Evolutionary conservation across 768 basidiomycete genomes (phyloP).

Genomic region (Leccinum boreale): DNA sequence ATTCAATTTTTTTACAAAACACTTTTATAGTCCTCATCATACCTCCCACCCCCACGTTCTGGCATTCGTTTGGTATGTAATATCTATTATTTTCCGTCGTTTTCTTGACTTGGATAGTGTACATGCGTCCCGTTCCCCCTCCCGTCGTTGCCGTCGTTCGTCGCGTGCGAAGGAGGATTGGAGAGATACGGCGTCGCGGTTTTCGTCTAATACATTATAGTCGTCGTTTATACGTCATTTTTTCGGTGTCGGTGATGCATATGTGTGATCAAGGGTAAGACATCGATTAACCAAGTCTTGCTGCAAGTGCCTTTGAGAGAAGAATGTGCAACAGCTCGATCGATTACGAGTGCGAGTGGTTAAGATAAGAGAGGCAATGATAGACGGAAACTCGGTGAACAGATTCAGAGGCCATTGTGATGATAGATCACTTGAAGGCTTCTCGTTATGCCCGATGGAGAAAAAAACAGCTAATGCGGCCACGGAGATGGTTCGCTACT

Average conservation of each 20-base stretch:
- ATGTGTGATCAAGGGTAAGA: not conserved
- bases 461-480: not conserved
- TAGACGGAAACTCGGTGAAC: not conserved
- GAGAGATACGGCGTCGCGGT: slow-evolving; percentile 13
- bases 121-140: slow-evolving; percentile 18
- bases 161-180: not conserved
- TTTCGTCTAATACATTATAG: slow-evolving; percentile 34
- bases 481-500: not conserved
- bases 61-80: slow-evolving; percentile 31
- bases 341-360: too few species aligned
- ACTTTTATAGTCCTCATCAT: slow-evolving; percentile 16
- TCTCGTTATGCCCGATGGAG: not conserved
- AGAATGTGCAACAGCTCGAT: not conserved
- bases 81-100: slow-evolving; percentile 21
- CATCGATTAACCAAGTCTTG: not conserved
- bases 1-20: slow-evolving; percentile 10
- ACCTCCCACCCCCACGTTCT: slow-evolving; percentile 2
- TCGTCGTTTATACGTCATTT: slow-evolving; percentile 29
- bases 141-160: not conserved
- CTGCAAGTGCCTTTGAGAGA: not conserved
- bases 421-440: not conserved
- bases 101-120: slow-evolving; percentile 19
- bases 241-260: not conserved
- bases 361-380: not conserved
- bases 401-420: not conserved